Conservation (phyloP, 176 grass and related monocot genomes). For the Carex cristatella region DNA sequence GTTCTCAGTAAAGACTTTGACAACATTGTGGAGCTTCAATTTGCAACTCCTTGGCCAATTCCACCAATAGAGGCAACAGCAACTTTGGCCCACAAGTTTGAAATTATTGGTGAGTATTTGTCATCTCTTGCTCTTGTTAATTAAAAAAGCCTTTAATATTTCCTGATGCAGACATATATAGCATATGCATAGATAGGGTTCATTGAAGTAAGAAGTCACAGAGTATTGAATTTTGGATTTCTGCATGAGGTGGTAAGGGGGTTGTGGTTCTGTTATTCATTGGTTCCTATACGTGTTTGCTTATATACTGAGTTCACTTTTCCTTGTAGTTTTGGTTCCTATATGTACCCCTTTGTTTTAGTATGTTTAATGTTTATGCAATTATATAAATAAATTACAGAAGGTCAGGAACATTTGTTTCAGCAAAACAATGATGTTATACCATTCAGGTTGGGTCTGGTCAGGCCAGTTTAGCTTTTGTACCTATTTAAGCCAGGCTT, state of each 20-base stretch:
- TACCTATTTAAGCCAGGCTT: background rate
- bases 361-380: background rate
- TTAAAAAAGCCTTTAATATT: background rate
- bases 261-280: background rate
- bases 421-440: background rate
- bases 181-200: background rate
- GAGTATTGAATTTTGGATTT: background rate
- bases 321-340: background rate
- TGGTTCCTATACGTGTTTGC: background rate
- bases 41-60: slow-evolving; percentile 81
- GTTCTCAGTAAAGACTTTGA: slow-evolving; percentile 71
- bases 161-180: background rate
- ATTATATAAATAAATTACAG: background rate
- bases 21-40: slow-evolving; percentile 81
- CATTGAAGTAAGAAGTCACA: background rate
- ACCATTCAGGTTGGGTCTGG: background rate
- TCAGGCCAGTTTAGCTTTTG: background rate
- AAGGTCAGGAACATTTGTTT: background rate
- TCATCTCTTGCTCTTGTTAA: background rate
- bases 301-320: background rate
- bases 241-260: background rate
- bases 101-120: slow-evolving; percentile 54
- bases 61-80: slow-evolving; percentile 52
- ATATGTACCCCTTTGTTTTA: background rate
- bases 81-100: slow-evolving; percentile 74